phyloP scores from a whole-genome alignment of 768 basidiomycete genomes.

The Serpula lacrymans region DNA sequence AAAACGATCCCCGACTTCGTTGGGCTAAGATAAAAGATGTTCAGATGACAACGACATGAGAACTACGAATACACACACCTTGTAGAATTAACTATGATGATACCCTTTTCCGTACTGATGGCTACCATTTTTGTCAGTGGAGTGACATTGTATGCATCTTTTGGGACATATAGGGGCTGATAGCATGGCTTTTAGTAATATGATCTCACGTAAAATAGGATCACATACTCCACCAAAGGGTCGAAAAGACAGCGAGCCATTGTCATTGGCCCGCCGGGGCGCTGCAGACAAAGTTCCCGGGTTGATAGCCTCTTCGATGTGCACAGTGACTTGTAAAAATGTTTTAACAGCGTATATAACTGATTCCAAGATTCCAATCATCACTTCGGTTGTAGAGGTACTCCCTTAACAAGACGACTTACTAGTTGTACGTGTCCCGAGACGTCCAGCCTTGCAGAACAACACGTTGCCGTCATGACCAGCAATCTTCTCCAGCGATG shows the following conservation, averaged over 20 bases:
- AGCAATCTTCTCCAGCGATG: constrained; percentile 60
- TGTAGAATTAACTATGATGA: constrained; percentile 64
- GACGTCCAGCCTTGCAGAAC: constrained; percentile 56
- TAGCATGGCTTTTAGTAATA: constrained; percentile 2
- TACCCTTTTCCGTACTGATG: constrained; percentile 59
- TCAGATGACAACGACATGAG: not conserved
- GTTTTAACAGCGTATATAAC: constrained; percentile 68
- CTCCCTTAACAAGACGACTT: constrained; percentile 16
- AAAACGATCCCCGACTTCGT: constrained; percentile 39
- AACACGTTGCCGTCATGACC: constrained; percentile 51
- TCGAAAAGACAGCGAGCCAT: constrained; percentile 45
- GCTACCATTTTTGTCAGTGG: constrained; percentile 61
- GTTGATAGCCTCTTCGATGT: constrained; percentile 56
- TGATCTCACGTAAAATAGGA: constrained; percentile 2
- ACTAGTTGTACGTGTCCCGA: constrained; percentile 59
- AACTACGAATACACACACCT: constrained; percentile 43
- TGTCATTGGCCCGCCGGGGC: constrained; percentile 31
- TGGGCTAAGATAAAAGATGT: constrained; percentile 28
- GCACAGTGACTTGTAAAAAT: constrained; percentile 56
- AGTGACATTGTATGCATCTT: constrained; percentile 61
- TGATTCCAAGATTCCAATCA: constrained; percentile 21
- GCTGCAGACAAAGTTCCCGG: constrained; percentile 32
- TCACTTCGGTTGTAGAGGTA: not conserved
- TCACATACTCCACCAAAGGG: constrained; percentile 61
- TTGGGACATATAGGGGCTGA: constrained; percentile 68